These are phyloP conservation scores for Canavalia ensiformis DNA, from an alignment of 306 rosid species.

Conservation along the genomic window DNA sequence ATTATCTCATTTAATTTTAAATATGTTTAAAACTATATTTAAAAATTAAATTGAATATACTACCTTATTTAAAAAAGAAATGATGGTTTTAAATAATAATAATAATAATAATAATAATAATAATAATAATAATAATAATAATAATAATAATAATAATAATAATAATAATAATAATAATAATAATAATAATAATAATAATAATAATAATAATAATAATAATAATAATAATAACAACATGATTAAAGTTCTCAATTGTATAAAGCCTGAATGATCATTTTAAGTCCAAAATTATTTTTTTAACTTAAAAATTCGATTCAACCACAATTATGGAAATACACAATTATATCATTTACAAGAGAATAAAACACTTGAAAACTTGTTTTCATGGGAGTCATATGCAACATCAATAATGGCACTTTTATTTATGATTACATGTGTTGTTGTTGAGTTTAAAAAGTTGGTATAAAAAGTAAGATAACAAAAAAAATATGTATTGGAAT, in stretches of 20 bases:
- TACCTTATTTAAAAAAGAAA: no score
- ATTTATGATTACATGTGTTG: slow-evolving; percentile 22
- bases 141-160: no score
- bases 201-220: no score
- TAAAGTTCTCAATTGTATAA: background rate
- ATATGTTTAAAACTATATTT: no score
- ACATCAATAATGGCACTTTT: background rate
- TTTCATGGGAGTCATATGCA: background rate
- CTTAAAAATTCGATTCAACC: background rate
- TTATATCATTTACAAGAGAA: background rate
- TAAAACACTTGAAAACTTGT: background rate
- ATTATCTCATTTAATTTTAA: no score
- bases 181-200: no score
- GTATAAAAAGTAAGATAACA: no score
- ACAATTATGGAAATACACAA: slow-evolving; percentile 25
- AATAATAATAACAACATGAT: background rate
- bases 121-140: no score
- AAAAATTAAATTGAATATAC: no score
- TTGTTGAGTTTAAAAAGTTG: slow-evolving; percentile 5
- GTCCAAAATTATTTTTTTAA: background rate
- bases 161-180: no score
- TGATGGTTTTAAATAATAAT: no score
- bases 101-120: no score
- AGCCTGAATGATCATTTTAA: background rate
- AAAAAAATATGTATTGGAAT: background rate